These are phyloP conservation scores for Colletotrichum sp. DNA, from an alignment of 2,329 filamentous ascomycete genomes.

Conservation along the genomic window DNA sequence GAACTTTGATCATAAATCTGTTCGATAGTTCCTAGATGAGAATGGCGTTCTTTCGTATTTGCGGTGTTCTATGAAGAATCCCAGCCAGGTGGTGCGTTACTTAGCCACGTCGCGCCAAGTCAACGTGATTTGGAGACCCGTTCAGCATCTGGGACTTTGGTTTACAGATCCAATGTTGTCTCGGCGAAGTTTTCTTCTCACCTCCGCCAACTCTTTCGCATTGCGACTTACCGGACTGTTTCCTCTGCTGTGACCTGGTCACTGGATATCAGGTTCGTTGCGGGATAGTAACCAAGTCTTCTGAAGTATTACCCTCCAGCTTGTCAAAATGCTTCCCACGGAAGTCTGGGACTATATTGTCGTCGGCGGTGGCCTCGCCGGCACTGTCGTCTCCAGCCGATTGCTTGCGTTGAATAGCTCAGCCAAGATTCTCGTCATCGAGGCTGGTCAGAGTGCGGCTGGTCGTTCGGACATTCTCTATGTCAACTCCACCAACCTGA, in stretches of 20 bases:
- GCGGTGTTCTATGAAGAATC: not conserved
- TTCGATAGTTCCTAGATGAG: not conserved
- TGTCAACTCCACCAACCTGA: slow-evolving; percentile 3
- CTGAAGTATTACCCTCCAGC: not conserved
- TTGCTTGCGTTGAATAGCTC: slow-evolving; percentile 27
- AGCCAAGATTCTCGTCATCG: slow-evolving; percentile 40
- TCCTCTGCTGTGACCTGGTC: not conserved
- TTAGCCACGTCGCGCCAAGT: not conserved
- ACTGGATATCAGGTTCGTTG: not conserved
- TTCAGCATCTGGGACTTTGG: not conserved
- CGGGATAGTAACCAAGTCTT: not conserved
- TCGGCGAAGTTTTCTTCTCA: not conserved
- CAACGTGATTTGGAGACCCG: not conserved
- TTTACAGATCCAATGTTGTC: not conserved
- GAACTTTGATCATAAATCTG: not conserved
- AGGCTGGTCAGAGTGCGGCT: slow-evolving; percentile 33
- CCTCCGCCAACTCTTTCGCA: not conserved
- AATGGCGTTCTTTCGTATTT: not conserved
- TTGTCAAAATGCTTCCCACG: not conserved
- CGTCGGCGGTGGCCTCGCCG: slow-evolving; percentile 41
- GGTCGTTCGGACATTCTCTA: not conserved
- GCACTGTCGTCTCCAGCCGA: slow-evolving; percentile 39
- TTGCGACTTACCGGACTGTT: not conserved
- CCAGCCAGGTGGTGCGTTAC: not conserved
- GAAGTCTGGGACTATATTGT: slow-evolving; percentile 38